Evolutionary conservation across 2,329 filamentous ascomycete species (phyloP).

Genomic region (Pseudohalonectria lignicola): DNA sequence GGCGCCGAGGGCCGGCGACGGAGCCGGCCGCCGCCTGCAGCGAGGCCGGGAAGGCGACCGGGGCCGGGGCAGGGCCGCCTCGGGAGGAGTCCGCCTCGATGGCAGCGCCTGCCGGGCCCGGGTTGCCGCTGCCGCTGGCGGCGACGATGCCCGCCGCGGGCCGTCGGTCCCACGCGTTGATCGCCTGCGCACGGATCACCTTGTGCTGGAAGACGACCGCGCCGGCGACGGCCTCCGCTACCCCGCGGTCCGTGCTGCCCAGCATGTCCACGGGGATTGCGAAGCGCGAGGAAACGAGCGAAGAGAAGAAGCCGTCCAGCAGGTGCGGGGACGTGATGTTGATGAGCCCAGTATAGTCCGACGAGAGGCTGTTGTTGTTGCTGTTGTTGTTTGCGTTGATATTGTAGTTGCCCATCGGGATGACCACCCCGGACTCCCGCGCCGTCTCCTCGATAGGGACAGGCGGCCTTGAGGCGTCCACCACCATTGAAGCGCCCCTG

Average conservation of each 20-base stretch:
- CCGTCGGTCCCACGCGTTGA: slow-evolving; percentile 17
- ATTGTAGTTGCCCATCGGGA: no score
- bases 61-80: not conserved
- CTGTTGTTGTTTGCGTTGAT: no score
- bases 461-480: slow-evolving; percentile 18
- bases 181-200: slow-evolving; percentile 22
- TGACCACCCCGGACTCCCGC: slow-evolving; percentile 9
- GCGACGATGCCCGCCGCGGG: slow-evolving; percentile 9
- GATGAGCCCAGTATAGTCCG: slow-evolving; percentile 17
- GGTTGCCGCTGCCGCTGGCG: slow-evolving; percentile 4
- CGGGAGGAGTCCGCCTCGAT: not conserved
- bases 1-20: slow-evolving; percentile 3
- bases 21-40: not conserved
- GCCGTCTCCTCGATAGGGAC: slow-evolving; percentile 12
- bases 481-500: slow-evolving; percentile 8
- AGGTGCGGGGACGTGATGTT: slow-evolving; percentile 14
- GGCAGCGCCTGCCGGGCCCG: slow-evolving; percentile 3
- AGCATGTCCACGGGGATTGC: slow-evolving; percentile 16
- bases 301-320: slow-evolving; percentile 23
- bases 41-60: not conserved
- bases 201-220: slow-evolving; percentile 23
- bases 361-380: slow-evolving; percentile 8
- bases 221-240: slow-evolving; percentile 12
- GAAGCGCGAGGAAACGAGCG: slow-evolving; percentile 20
- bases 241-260: slow-evolving; percentile 8